Base-by-base conservation (phyloP, 2,329 filamentous ascomycete genomes). In the Chaetomium sp. region DNA sequence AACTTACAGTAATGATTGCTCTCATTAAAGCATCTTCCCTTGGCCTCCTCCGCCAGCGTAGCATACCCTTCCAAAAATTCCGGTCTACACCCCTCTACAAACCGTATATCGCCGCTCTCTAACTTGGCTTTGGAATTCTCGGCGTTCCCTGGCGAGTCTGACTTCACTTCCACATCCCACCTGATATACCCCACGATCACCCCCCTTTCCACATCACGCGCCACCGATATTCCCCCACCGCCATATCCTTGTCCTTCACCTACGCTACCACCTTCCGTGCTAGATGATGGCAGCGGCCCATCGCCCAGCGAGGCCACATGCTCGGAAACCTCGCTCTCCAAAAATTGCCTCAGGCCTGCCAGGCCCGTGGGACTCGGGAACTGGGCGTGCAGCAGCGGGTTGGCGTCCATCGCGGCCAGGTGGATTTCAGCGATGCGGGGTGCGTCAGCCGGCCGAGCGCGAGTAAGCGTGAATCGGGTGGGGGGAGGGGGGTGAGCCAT, bases 1-100 rank as follows among this genome's bases (percentile, higher is more conserved):
- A 72, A 72, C 73, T 68, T 61, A 74, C 72, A 68, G 58, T 70
- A 72, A 60, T 72, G 71, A 11, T 61, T 57, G 44, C 54, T 59
- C 27, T 63, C 59, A 2, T 69, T 68, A 49, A 73, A 62, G 11
- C 63, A 63, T 53, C 64, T 62, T 38, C 57, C 59, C 60, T 69
- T 71, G 46, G 69, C 67, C 55, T 61, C 61, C 53, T 66, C 66
- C 10, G 65, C 62, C 12, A 62, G 54, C 45, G 66, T 59, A 8
- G 65, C 66, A 57, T 73, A 73, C 42, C 65, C 59, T 33, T 71
- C 67, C 12, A 74, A 59, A 53, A 70, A 70, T 54, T 69, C 60
- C 53, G 64, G 68, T 46, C 56, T 65, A 62, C 59, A 73, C 62
- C 63, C 71, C 19, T 58, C 45, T 8, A 61, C 6, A 6, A 57